These are phyloP conservation scores for Thielaviopsis euricoi DNA, from an alignment of 2,329 filamentous ascomycete species.

Conservation along the genomic window DNA sequence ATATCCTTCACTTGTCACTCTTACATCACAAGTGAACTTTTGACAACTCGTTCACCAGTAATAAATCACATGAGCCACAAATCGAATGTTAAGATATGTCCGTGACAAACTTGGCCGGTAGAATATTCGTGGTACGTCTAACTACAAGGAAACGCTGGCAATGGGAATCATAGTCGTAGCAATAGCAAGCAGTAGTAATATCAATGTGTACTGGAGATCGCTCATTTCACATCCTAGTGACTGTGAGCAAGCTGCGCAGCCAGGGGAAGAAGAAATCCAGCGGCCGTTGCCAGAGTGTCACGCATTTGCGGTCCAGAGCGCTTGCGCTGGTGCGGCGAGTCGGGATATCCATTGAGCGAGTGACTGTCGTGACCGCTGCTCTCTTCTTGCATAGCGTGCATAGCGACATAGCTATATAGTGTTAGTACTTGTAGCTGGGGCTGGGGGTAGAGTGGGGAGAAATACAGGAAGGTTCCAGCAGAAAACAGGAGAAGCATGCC, in stretches of 20 bases:
- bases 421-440: neutral
- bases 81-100: neutral
- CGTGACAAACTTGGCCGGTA: neutral
- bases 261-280: slow-evolving; percentile 63
- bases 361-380: slow-evolving; percentile 35
- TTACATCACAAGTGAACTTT: neutral
- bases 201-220: neutral
- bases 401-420: slow-evolving; percentile 69
- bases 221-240: slow-evolving; percentile 26
- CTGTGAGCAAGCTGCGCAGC: slow-evolving; percentile 65
- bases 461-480: slow-evolving; percentile 86
- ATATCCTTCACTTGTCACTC: too few relatives aligned
- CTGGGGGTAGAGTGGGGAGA: too few relatives aligned
- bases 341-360: slow-evolving; percentile 37
- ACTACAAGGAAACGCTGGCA: neutral
- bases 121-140: neutral
- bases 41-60: neutral
- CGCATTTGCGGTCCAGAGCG: slow-evolving; percentile 43
- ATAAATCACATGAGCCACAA: neutral
- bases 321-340: slow-evolving; percentile 32
- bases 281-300: slow-evolving; percentile 53
- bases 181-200: neutral
- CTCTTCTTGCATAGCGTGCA: slow-evolving; percentile 93
- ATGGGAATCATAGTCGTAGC: too few relatives aligned
- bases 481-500: slow-evolving; percentile 90